Base-by-base conservation (phyloP, 2,329 filamentous ascomycete genomes). In the Gaeumannomyces sp. region DNA sequence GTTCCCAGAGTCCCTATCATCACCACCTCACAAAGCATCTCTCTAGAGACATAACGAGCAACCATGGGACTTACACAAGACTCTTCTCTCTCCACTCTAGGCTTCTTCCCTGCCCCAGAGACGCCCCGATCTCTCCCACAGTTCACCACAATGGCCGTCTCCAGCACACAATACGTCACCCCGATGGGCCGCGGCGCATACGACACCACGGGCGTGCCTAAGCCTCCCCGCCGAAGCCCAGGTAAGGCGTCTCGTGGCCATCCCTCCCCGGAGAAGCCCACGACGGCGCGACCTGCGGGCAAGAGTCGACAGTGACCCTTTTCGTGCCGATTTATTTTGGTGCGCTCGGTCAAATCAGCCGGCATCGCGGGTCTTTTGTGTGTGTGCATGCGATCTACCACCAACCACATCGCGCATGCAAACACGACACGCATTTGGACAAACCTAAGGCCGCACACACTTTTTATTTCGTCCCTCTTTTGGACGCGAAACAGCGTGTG, bases 221-320 rank as follows among this genome's bases (percentile, higher is more conserved):
- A 64, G 63, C 63, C 63, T 35, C 63, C 63, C 22, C 63, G 31
- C 63, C 63, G n/a, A 64, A 64, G 63, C 63, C 63, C 63, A 64
- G 63, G 57, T 64, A 64, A 64, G 28, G 53, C 28, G 1, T 19
- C 8, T 7, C n/a, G 6, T 27, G n/a, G 4, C n/a, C 11, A 27
- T 58, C 27, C 27, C 8, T 58, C n/a, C n/a, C n/a, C 19, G n/a
- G 56, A 13, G 10, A 5, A 2, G 56, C 56, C n/a, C n/a, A 58
- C 27, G 4, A 4, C 14, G 38, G 38, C 38, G 5, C 38, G 16
- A 45, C 14, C 38, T 19, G 38, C 38, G n/a, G n/a, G 56, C 56
- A 22, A 7, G 56, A 14, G 6, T 58, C n/a, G 14, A 27, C 10
- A 11, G 45, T 3, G 8, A 58, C 56, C n/a, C n/a, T 3, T 31